Evolutionary conservation across 1,284 basidiomycete genomes (phyloP), one percentile per base, ranked within the genome.

Genomic region (Retiboletus fuscus): DNA sequence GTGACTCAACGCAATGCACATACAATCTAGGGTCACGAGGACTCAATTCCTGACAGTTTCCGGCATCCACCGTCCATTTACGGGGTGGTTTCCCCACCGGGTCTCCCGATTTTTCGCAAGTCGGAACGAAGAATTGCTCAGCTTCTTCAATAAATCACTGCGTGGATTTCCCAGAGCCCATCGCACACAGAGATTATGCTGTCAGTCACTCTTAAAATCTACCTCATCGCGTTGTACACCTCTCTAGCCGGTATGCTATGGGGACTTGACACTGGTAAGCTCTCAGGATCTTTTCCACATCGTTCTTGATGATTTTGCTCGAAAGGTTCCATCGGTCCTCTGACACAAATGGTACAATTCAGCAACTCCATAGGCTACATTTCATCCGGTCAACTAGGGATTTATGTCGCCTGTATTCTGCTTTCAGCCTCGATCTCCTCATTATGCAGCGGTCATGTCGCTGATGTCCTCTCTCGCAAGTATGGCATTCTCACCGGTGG

Each of bases 401-500:
- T 86, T 43, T 82, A 86, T 62, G 82, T 85, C n/a, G 82, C 83
- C 20, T 83, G 80, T 61, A 87, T 89, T 71, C 83, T 89, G 30
- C 80, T 88, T 43, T 85, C 87, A 0, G 87, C 86, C 8, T 83
- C 85, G 0, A 67, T 86, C 20, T 82, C 86, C 20, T 87, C 87
- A 28, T 64, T 87, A 30, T 78, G 83, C 64, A 85, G 86, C 26
- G 88, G 87, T 11, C 81, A 84, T 47, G 72, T 89, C 43, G 84
- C 87, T 1, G 87, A 89, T 78, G 77, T 79, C 69, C 84, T 89
- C 51, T 87, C 86, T 28, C 84, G 87, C 67, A 88, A 85, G 66
- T 81, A 83, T 69, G 87, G 85, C 2, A 87, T 88, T 62, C 79
- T 85, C 20, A 70, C 83, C 15, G 86, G 87, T 12, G 83, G 81